Evolutionary conservation across 2,329 filamentous ascomycete genomes (phyloP).

Genomic region (Blastomyces parvus): DNA sequence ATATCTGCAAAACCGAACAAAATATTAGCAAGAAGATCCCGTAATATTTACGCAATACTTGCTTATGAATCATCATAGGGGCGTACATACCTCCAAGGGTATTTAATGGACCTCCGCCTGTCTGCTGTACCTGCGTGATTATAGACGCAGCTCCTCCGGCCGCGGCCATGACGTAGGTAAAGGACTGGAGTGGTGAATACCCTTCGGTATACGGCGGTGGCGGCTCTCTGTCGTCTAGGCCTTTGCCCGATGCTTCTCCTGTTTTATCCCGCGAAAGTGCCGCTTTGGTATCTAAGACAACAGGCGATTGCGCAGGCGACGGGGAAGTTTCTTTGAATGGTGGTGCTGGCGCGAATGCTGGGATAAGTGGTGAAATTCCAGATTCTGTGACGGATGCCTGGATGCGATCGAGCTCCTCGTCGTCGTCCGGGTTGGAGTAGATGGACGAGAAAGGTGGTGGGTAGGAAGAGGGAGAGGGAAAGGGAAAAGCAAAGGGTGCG

Average conservation of each 20-base stretch:
- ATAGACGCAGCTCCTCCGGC: constrained; percentile 96
- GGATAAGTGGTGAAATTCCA: constrained; percentile 35
- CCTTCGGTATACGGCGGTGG: constrained; percentile 95
- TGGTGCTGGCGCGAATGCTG: constrained; percentile 45
- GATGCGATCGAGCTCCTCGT: constrained; percentile 29
- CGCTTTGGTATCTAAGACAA: constrained; percentile 68
- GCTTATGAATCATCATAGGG: neutral
- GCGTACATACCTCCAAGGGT: constrained; percentile 65
- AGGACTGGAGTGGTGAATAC: constrained; percentile 80
- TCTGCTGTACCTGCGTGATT: constrained; percentile 97
- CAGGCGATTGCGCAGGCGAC: constrained; percentile 36
- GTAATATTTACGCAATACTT: neutral
- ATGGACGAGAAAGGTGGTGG: constrained; percentile 57
- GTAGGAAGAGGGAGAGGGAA: constrained; percentile 39
- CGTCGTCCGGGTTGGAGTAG: constrained; percentile 43
- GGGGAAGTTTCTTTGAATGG: constrained; percentile 43
- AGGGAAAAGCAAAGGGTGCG: constrained; percentile 34
- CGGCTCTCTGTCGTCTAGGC: constrained; percentile 71
- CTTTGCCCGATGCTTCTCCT: constrained; percentile 62
- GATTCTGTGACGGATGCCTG: constrained; percentile 40
- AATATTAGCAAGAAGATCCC: neutral
- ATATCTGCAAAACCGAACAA: constrained; percentile 12
- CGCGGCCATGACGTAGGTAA: constrained; percentile 95
- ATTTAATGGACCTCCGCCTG: constrained; percentile 73
- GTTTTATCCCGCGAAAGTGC: constrained; percentile 76